Evolutionary conservation across 1,139 yeast species (phyloP).

Genomic region (Diutina sp.): DNA sequence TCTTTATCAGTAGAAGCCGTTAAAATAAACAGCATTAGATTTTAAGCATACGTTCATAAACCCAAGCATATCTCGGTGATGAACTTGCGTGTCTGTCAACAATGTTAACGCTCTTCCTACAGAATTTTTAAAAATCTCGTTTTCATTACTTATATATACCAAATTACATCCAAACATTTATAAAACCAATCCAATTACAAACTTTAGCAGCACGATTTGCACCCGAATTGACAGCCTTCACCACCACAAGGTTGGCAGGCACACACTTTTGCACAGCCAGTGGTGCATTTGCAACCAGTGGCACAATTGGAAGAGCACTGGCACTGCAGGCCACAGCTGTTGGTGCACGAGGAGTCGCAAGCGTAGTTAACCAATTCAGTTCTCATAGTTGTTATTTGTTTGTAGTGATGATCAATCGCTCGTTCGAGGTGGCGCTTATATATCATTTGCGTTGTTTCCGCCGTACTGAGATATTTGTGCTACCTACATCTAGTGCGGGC

Average conservation of each 20-base stretch:
- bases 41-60: no score
- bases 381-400: neutral
- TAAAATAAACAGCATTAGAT: no score
- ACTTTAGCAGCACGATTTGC: no score
- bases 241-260: neutral
- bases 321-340: neutral
- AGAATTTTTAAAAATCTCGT: no score
- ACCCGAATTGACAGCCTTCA: neutral
- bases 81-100: no score
- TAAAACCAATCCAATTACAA: no score
- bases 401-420: neutral
- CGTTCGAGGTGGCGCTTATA: neutral
- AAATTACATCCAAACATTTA: no score
- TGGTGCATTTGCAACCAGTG: neutral
- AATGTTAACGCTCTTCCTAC: no score
- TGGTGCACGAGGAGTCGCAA: neutral
- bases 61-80: no score
- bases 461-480: neutral
- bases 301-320: neutral
- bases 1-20: no score
- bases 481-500: neutral
- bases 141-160: no score
- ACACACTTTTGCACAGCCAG: neutral
- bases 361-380: neutral
- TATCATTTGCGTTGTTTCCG: neutral